phyloP scores from a whole-genome alignment of 306 rosid genomes.

The Neltuma alba region DNA sequence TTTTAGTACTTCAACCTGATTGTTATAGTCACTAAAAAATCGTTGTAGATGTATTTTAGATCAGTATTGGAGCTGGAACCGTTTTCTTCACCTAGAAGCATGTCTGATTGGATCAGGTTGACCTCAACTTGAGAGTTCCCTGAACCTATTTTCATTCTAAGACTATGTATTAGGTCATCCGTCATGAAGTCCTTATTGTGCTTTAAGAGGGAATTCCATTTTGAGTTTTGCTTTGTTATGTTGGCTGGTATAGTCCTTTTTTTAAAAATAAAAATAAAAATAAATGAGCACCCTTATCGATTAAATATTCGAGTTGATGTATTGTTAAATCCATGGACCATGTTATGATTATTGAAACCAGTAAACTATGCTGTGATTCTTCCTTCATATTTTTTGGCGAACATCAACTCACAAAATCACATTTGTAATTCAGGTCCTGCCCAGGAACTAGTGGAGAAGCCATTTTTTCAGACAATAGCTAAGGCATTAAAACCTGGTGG shows the following conservation, averaged over 20 bases:
- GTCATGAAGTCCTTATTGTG: neutral
- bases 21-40: neutral
- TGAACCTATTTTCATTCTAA: constrained; percentile 1
- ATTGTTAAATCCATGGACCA: neutral
- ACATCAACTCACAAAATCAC: constrained; percentile 28
- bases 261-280: too few relatives aligned
- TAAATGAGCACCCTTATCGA: neutral
- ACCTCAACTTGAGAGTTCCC: constrained; percentile 3
- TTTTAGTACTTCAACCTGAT: neutral
- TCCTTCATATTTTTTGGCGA: neutral
- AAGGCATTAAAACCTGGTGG: constrained; percentile 93
- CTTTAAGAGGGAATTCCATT: neutral
- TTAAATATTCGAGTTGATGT: neutral
- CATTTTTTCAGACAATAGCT: constrained; percentile 92
- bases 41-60: neutral
- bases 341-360: neutral
- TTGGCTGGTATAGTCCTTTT: constrained; percentile 1
- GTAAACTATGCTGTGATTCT: neutral
- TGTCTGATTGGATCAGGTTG: constrained; percentile 17
- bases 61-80: constrained; percentile 21
- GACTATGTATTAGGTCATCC: neutral
- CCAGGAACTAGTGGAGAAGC: constrained; percentile 96
- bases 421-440: constrained; percentile 78
- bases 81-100: neutral
- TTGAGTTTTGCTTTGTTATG: constrained; percentile 8